Percentiles rank a stretch among this genome's conserved stretches.
Conservation (phyloP, 306 rosid species). For the Casuarina cunninghamiana region DNA sequence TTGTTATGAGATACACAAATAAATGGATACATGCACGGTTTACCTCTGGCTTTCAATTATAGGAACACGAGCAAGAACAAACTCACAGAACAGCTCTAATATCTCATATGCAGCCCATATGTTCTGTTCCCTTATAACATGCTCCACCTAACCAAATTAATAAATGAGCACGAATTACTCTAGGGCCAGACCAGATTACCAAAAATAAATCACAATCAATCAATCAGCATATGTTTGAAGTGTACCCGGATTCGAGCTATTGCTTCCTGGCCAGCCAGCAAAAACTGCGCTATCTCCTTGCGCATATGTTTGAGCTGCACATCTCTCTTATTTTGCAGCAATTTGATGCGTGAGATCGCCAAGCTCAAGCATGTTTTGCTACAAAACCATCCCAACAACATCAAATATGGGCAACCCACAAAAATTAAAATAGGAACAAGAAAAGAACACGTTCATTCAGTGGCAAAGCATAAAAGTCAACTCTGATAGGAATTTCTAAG, state of each 20-base stretch:
- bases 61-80: constrained; percentile 90
- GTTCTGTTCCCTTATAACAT: constrained; percentile 90
- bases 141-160: constrained; percentile 76
- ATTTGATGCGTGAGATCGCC: constrained; percentile 83
- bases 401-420: constrained; percentile 4
- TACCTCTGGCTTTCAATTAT: constrained; percentile 87
- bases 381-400: constrained; percentile 29
- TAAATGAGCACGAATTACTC: not conserved
- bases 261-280: constrained; percentile 96
- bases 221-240: constrained; percentile 24
- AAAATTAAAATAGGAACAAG: constrained; percentile 7
- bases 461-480: constrained; percentile 1
- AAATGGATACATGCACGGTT: constrained; percentile 3
- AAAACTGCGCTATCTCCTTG: constrained; percentile 87
- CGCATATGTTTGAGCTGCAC: constrained; percentile 85
- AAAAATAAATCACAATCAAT: not conserved
- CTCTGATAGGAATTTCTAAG: not conserved
- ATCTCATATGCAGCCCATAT: constrained; percentile 92
- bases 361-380: constrained; percentile 89
- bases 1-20: too few relatives aligned
- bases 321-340: constrained; percentile 96
- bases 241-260: constrained; percentile 91
- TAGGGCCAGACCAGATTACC: not conserved
- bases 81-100: constrained; percentile 93
- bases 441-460: not conserved